A percentile compares a stretch with the other conserved stretches of the same genome.
Evolutionary conservation across 805 yeast genomes (phyloP).

Genomic region (Saccharomycopsis lassenensis): DNA sequence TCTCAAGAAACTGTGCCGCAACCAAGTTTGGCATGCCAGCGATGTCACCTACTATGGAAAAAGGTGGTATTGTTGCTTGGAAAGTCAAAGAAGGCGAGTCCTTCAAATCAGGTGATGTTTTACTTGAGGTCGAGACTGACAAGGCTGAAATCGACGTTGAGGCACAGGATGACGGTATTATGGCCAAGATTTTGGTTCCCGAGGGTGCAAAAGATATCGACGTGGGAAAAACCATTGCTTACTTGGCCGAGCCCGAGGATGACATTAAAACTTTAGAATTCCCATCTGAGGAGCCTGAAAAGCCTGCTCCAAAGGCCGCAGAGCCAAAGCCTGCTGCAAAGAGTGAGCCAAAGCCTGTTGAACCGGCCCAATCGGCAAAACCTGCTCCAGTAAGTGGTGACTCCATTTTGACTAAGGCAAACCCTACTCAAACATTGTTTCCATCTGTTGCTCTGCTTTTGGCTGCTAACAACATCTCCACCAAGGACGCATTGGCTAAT

Average conservation of each 20-base stretch:
- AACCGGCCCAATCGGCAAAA: no score
- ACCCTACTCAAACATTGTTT: slow-evolving; percentile 52
- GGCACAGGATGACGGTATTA: slow-evolving; percentile 82
- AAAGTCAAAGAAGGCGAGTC: slow-evolving; percentile 66
- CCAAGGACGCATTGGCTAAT: slow-evolving; percentile 56
- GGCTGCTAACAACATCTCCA: slow-evolving; percentile 48
- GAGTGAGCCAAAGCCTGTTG: slow-evolving; percentile 17
- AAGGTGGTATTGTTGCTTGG: slow-evolving; percentile 90
- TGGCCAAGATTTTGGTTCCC: slow-evolving; percentile 59
- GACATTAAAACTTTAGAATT: slow-evolving; percentile 53
- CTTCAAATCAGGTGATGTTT: slow-evolving; percentile 73
- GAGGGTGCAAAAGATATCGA: slow-evolving; percentile 73
- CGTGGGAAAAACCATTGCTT: slow-evolving; percentile 88
- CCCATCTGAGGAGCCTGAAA: slow-evolving; percentile 34
- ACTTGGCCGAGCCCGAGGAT: slow-evolving; percentile 79
- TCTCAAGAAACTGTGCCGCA: slow-evolving; percentile 25
- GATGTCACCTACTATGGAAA: slow-evolving; percentile 98
- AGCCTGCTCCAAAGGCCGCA: slow-evolving; percentile 20
- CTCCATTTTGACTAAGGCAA: slow-evolving; percentile 32
- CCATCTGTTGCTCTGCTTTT: slow-evolving; percentile 73
- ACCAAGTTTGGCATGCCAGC: slow-evolving; percentile 84
- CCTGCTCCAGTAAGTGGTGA: slow-evolving; percentile 21
- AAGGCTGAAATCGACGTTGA: slow-evolving; percentile 78
- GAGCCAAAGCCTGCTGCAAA: slow-evolving; percentile 17
- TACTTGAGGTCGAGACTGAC: slow-evolving; percentile 78